These are phyloP conservation scores for Fagopyrum homotropicum DNA, from an alignment of 148 eudicot species.

Conservation along the genomic window DNA sequence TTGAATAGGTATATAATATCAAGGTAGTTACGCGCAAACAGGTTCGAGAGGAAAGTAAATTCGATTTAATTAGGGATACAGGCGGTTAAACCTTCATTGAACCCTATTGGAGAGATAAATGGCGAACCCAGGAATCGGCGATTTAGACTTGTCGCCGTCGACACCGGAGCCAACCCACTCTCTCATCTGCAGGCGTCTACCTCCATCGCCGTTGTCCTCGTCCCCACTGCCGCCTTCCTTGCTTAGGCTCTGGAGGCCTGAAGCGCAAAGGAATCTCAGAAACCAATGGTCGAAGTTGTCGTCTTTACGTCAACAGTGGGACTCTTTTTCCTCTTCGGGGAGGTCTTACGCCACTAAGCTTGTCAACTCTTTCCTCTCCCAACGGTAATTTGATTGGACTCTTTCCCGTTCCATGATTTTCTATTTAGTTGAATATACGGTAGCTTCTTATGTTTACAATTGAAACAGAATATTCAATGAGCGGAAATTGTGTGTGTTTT, in stretches of 20 bases:
- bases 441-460: neutral
- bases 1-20: too few relatives aligned
- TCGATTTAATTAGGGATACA: neutral
- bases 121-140: conserved; percentile 1
- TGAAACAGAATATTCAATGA: neutral
- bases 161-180: conserved; percentile 5
- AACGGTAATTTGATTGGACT: conserved; percentile 23
- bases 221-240: conserved; percentile 26
- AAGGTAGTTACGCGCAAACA: too few relatives aligned
- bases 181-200: neutral
- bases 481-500: neutral
- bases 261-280: conserved; percentile 75
- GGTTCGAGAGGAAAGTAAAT: too few relatives aligned
- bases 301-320: conserved; percentile 43
- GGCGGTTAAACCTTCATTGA: neutral
- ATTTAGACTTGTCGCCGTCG: neutral
- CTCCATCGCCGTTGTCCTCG: conserved; percentile 7
- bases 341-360: conserved; percentile 57
- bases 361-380: conserved; percentile 68
- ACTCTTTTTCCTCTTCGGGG: conserved; percentile 36
- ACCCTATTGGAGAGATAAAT: neutral
- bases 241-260: conserved; percentile 66
- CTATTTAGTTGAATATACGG: neutral
- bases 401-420: neutral
- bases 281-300: conserved; percentile 86